Base-by-base conservation (phyloP, 345 rosid species). In the Moringa oleifera region DNA sequence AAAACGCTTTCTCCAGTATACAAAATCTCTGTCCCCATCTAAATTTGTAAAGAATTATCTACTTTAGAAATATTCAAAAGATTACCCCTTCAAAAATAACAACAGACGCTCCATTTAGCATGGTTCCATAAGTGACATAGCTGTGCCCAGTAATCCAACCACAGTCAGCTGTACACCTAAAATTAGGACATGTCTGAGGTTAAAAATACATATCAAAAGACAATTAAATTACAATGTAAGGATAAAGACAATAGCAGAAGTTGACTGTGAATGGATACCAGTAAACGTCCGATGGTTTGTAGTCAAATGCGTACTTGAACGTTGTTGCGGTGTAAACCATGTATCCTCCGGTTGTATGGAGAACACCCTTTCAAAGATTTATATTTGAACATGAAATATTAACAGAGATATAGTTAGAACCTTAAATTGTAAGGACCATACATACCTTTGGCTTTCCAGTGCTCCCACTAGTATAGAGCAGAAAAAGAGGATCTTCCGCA, bases 91-190 rank as follows among this genome's bases (percentile, higher is more conserved):
- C 99, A 68, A 55, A 88, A 61, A 94, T 79, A 63, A 94, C 78
- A 67, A 68, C 67, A 25, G 85, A 66, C 49, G 99, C 99, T 74
- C 95, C 97, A 79, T 94, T 94, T 59, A 94, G 99, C 92, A 90
- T 70, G 25, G 99, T 97, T 62, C 99, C 99, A 68, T 94, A 94
- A 25, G 97, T 88, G 62, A 94, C 97, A 68, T 94, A 94, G 73
- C 99, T 94, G 71, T 94, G 99, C 61, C 99, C 99, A 22, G 99
- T 94, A 51, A 94, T 90, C 99, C 99, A 94, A 69, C 99, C 99
- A 83, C 99, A 94, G 72, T 94, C 99, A 71, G 99, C 99, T 33
- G 99, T 94, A 78, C 99, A 94, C 99, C 99, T 94, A 67, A 66
- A 58, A 53, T 67, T 55, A 69, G 18, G 62, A 63, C 0, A 57